These are phyloP conservation scores for Peterozyma toletana DNA, from an alignment of 805 yeast genomes.

Conservation along the genomic window DNA sequence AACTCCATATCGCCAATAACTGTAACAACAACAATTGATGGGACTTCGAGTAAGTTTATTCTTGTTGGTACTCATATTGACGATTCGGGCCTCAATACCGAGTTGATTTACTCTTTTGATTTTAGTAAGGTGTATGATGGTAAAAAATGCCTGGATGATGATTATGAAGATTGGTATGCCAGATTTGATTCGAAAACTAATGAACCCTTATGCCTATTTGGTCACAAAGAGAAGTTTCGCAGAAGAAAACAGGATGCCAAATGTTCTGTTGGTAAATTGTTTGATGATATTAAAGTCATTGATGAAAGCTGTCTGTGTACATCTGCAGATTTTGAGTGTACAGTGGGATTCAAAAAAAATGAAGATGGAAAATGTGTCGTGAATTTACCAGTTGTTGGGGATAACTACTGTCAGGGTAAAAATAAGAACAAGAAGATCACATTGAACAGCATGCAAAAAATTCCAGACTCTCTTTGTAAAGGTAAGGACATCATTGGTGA, in stretches of 20 bases:
- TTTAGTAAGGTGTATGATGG: conserved; percentile 47
- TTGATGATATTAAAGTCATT: conserved; percentile 34
- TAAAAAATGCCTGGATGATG: conserved; percentile 34
- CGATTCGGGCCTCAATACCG: conserved; percentile 10
- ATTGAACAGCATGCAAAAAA: conserved; percentile 16
- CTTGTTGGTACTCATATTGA: conserved; percentile 32
- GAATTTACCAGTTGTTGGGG: conserved; percentile 10
- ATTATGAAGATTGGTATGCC: conserved; percentile 62
- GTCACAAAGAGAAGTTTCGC: conserved; percentile 53
- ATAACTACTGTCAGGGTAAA: conserved; percentile 14
- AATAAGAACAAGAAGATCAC: conserved; percentile 12
- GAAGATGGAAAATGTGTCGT: conserved; percentile 42
- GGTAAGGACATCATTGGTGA: conserved; percentile 7
- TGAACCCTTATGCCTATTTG: conserved; percentile 52
- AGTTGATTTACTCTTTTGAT: conserved; percentile 36
- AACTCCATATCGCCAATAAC: conserved; percentile 28
- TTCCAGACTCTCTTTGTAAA: conserved; percentile 20
- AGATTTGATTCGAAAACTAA: conserved; percentile 27
- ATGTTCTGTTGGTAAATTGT: conserved; percentile 50
- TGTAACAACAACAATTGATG: conserved; percentile 58
- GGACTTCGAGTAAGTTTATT: conserved; percentile 55
- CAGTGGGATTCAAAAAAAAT: conserved; percentile 32
- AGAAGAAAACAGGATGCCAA: conserved; percentile 60
- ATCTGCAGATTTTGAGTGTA: conserved; percentile 66
- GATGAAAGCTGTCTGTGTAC: conserved; percentile 61